Conservation (phyloP, 371 early-diverging fungal species). For the Mortierella sp. region DNA sequence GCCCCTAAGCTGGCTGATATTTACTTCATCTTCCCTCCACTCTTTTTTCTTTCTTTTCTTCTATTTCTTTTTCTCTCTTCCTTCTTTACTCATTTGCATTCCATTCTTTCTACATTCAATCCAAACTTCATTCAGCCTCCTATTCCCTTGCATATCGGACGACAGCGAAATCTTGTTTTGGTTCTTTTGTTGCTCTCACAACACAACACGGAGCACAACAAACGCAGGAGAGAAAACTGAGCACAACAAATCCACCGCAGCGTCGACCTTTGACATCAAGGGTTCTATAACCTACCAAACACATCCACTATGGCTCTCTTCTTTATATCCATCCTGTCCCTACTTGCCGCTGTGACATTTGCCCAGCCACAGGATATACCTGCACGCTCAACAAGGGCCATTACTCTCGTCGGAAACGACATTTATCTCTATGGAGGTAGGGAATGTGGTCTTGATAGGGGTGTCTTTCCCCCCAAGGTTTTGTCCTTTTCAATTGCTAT, state of each 20-base stretch:
- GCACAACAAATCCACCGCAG: slow-evolving; percentile 1
- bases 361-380: slow-evolving; percentile 43
- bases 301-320: slow-evolving; percentile 11
- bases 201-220: not conserved
- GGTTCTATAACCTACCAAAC: not conserved
- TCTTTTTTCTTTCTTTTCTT: not conserved
- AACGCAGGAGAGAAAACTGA: not conserved
- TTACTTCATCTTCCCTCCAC: not conserved
- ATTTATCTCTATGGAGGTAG: slow-evolving; percentile 51
- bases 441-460: not conserved
- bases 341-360: slow-evolving; percentile 14
- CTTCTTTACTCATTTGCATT: not conserved
- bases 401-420: slow-evolving; percentile 30
- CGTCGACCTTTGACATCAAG: not conserved
- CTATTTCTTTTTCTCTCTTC: slow-evolving; percentile 2
- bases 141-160: not conserved
- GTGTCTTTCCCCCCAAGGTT: too few species aligned
- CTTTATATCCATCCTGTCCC: slow-evolving; percentile 5
- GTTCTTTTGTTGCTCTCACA: not conserved
- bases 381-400: slow-evolving; percentile 32
- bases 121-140: not conserved
- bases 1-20: too few species aligned
- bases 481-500: not conserved
- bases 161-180: not conserved
- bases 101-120: not conserved